Evolutionary conservation across 2,329 filamentous ascomycete genomes (phyloP), one percentile per base, ranked within the genome.

Genomic region (Monilinia laxa): DNA sequence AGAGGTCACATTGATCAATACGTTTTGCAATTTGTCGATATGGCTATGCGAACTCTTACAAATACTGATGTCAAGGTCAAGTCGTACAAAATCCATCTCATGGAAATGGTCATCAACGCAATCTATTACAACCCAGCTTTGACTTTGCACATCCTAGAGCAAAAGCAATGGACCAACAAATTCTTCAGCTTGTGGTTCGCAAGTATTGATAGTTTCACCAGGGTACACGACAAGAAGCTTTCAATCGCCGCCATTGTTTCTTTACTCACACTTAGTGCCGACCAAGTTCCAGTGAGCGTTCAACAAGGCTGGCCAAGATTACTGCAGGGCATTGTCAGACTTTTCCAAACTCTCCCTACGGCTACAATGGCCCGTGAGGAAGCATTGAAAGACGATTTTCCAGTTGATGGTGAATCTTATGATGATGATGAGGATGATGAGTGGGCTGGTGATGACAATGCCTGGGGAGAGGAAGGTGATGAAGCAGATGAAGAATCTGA

Each of bases 111-210:
- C 67, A 97, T 99, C 82, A 98, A 98, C 79, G 88, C 91, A 65
- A 93, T 98, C 74, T 96, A 98, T 83, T 99, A 99, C 83, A 97
- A 97, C 81, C 93, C 95, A 1, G 72, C 90, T 55, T 83, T 97
- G 68, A 86, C 93, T 31, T 85, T 99, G 28, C 89, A 93, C 69
- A 87, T 97, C 49, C 85, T 99, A n/a, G 95, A 99, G 80, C 81
- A 84, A 64, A 94, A 96, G 75, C 90, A 87, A 68, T 97, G 93
- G 94, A 98, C 95, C 9, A 98, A 98, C 80, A 96, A 96, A 77
- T 99, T 99, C 81, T 99, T 99, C 83, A 97, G 92, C 79, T 82
- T 96, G 68, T 99, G 95, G 95, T 99, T 99, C 79, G 92, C 92
- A 53, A 96, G 89, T 80, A 99, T 99, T 81, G 90, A 96, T 70